Evolutionary conservation across 768 basidiomycete species (phyloP).

Genomic region (Macrolepiota albuminosa): DNA sequence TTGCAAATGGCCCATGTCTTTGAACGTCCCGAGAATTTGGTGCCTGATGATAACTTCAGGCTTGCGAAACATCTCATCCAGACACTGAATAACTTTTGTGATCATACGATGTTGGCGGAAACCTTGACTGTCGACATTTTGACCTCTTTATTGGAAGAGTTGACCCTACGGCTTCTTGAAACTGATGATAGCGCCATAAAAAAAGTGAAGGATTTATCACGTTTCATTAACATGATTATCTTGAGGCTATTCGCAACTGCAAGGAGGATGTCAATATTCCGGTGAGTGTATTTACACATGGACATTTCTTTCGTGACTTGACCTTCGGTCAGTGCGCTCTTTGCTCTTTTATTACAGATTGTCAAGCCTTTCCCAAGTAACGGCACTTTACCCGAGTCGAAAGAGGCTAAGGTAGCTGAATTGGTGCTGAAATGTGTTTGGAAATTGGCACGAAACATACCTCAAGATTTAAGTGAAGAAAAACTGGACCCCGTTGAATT

Average conservation of each 20-base stretch:
- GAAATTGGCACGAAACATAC: slow-evolving; percentile 94
- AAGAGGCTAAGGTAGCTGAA: slow-evolving; percentile 86
- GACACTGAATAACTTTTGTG: slow-evolving; percentile 92
- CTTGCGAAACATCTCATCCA: slow-evolving; percentile 97
- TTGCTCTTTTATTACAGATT: slow-evolving; percentile 76
- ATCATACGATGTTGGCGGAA: slow-evolving; percentile 83
- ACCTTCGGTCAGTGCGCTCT: slow-evolving; percentile 53
- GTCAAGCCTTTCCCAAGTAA: slow-evolving; percentile 79
- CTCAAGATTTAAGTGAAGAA: slow-evolving; percentile 80
- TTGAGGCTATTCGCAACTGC: slow-evolving; percentile 89
- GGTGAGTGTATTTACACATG: slow-evolving; percentile 42
- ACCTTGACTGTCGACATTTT: slow-evolving; percentile 82
- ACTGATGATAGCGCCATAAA: slow-evolving; percentile 84
- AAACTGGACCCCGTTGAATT: slow-evolving; percentile 83
- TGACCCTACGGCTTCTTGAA: slow-evolving; percentile 87
- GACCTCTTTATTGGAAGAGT: slow-evolving; percentile 83
- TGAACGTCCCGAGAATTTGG: slow-evolving; percentile 70
- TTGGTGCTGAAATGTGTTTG: slow-evolving; percentile 95
- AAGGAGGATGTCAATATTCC: slow-evolving; percentile 84
- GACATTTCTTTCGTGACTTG: slow-evolving; percentile 6
- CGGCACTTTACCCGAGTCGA: slow-evolving; percentile 67
- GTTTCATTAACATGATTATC: slow-evolving; percentile 99
- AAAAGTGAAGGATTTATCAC: slow-evolving; percentile 88
- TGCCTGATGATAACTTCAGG: slow-evolving; percentile 79
- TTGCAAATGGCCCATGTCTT: slow-evolving; percentile 92